Conservation (phyloP, 441 rosid genomes). For the Mallotus repandus region DNA sequence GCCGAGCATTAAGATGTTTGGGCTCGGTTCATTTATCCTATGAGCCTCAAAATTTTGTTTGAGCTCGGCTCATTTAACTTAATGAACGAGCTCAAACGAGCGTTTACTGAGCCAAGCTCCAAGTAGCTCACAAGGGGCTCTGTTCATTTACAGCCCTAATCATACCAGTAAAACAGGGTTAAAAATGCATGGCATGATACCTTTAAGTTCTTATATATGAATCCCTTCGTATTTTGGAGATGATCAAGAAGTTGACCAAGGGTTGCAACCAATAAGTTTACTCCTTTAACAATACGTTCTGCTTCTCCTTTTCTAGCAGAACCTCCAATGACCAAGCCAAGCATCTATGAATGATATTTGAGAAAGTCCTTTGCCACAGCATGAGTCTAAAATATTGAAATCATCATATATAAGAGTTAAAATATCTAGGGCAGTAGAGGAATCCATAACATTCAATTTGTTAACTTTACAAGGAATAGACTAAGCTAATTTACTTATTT, state of each 20-base stretch:
- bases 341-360: constrained; percentile 81
- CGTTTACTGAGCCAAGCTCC: too few relatives aligned
- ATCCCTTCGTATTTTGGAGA: constrained; percentile 90
- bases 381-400: constrained; percentile 56
- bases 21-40: too few relatives aligned
- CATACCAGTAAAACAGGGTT: too few relatives aligned
- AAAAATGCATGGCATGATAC: too few relatives aligned
- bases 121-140: too few relatives aligned
- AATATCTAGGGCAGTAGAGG: not conserved
- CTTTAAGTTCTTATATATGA: constrained; percentile 80
- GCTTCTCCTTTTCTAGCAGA: constrained; percentile 83
- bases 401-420: not conserved
- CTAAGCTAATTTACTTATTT: not conserved
- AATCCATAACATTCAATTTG: not conserved
- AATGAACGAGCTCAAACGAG: too few relatives aligned
- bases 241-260: constrained; percentile 98
- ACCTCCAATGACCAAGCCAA: constrained; percentile 91
- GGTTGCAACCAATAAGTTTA: constrained; percentile 88
- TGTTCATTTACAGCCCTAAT: too few relatives aligned
- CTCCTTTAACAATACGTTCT: constrained; percentile 76
- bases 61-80: too few relatives aligned
- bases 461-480: not conserved
- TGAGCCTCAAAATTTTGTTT: too few relatives aligned
- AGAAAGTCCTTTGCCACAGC: constrained; percentile 91
- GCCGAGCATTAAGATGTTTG: too few relatives aligned